A percentile compares a stretch with the other conserved stretches of the same genome.
Evolutionary conservation across 306 rosid species (phyloP).

Genomic region (Rosa multiflora): DNA sequence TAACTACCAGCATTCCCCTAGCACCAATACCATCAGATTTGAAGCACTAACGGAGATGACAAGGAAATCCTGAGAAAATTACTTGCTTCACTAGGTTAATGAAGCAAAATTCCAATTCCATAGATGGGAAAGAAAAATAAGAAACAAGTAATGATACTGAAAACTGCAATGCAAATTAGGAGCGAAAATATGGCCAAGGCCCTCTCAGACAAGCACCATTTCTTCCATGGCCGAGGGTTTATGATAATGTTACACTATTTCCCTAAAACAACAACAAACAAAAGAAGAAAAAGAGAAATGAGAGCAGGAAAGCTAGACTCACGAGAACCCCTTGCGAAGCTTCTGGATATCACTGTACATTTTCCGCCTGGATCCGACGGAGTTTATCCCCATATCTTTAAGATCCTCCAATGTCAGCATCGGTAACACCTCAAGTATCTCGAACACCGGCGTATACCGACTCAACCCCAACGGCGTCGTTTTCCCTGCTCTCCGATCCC

Average conservation of each 20-base stretch:
- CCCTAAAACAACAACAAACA: neutral
- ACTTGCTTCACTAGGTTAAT: too few species aligned
- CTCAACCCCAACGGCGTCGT: slow-evolving; percentile 54
- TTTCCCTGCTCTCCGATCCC: slow-evolving; percentile 40
- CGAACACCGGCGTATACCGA: slow-evolving; percentile 65
- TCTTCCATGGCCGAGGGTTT: slow-evolving; percentile 14
- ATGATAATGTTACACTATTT: slow-evolving; percentile 5
- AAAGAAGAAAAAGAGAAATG: neutral
- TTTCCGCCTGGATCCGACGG: slow-evolving; percentile 43
- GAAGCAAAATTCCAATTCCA: neutral
- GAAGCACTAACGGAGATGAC: too few species aligned
- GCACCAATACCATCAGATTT: neutral
- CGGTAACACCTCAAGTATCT: slow-evolving; percentile 73
- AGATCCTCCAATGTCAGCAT: slow-evolving; percentile 77
- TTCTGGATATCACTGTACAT: slow-evolving; percentile 64
- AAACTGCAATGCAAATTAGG: neutral
- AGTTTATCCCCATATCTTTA: slow-evolving; percentile 74
- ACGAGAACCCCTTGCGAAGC: slow-evolving; percentile 43
- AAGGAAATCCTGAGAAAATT: too few species aligned
- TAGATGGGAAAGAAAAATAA: neutral
- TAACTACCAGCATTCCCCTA: neutral
- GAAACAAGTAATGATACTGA: neutral
- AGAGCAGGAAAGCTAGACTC: slow-evolving; percentile 15
- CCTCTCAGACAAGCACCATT: slow-evolving; percentile 24
- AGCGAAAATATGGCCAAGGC: neutral